Evolutionary conservation across 163 green algal species (phyloP), one percentile per base, ranked within the genome.

Genomic region (Smithsoniella earleae): DNA sequence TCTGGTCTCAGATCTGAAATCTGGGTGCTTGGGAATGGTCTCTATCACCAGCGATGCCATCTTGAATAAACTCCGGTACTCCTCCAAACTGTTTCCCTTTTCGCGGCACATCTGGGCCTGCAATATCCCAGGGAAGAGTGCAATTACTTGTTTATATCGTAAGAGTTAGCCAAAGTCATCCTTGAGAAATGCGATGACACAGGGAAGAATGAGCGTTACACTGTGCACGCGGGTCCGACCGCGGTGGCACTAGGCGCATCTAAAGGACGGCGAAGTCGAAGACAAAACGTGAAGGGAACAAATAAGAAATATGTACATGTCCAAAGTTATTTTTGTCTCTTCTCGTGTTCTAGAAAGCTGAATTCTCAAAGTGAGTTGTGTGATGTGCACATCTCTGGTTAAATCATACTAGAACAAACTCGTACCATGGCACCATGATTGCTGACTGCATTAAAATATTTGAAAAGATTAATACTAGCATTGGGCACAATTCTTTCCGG

Each of bases 1-100:
- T n/a, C n/a, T 31, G 46, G 75, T 95, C 89, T 27, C 40, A 89
- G 74, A 77, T 94, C 84, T 0, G 33, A 77, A 77, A 1, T 72
- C 40, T 1, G 69, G 65, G 77, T 96, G 90, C 64, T 74, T 62
- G 0, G 88, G 86, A 3, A 96, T 88, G 10, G 89, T 95, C 58
- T 94, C 85, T 10, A 94, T 28, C 5, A 95, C 55, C 31, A 95
- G 58, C 18, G 58, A 69, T n/a, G 58, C 25, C 27, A 31, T 33
- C 25, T 69, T 69, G 58, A 69, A 69, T 6, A 36, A 40, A 69
- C 10, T 36, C 27, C 27, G 1, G 25, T 69, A 69, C 58, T 38
- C 58, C n/a, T 43, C 31, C 25, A 34, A 8, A 6, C 3, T 38
- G 8, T n/a, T 69, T 25, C 25, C 6, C 20, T 36, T 37, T 34